Evolutionary conservation across 306 rosid genomes (phyloP), one percentile per base, ranked within the genome.

Genomic region (Cucumis sativus): DNA sequence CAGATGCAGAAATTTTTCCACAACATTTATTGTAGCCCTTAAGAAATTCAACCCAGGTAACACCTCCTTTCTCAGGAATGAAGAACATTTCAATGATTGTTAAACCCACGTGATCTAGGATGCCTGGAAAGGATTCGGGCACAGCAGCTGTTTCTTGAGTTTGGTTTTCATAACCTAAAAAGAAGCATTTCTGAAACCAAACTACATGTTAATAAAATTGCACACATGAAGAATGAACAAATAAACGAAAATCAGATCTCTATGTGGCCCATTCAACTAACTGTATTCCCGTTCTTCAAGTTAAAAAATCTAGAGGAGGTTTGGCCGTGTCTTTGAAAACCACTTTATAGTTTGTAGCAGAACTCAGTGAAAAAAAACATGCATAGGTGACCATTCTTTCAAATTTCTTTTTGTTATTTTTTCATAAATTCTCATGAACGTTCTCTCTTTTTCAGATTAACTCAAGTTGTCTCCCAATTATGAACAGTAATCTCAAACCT

Each of bases 11-110:
- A 55, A 81, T 85, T 74, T 90, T 86, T 33, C 86, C 92, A 79
- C 93, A 88, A 67, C 97, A 89, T 66, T 80, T 92, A 75, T 85
- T 89, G 75, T 92, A 94, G 23, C 98, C 93, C 64, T 52, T 88
- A 13, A 92, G 86, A 67, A 94, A 90, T 79, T 86, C 93, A 77
- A 92, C 58, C 98, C 98, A 94, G 23, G 74, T 79, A 40, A 94
- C 80, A 73, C 89, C 93, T 7, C 75, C 95, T 80, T 88, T 79
- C n/a, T 77, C 87, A 9, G 87, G 2, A 15, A 77, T 77, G 74
- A 94, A 90, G 74, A 89, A 88, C 35, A 89, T 84, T 78, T 90
- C 95, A 58, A 71, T 86, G 1, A 90, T 80, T 0, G 90, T 77
- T 64, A 89, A 81, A 63, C 96, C 95, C 20, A 89, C 35, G 72